These are phyloP conservation scores for Karstenula rhodostoma DNA, from an alignment of 2,329 filamentous ascomycete genomes.

Conservation along the genomic window DNA sequence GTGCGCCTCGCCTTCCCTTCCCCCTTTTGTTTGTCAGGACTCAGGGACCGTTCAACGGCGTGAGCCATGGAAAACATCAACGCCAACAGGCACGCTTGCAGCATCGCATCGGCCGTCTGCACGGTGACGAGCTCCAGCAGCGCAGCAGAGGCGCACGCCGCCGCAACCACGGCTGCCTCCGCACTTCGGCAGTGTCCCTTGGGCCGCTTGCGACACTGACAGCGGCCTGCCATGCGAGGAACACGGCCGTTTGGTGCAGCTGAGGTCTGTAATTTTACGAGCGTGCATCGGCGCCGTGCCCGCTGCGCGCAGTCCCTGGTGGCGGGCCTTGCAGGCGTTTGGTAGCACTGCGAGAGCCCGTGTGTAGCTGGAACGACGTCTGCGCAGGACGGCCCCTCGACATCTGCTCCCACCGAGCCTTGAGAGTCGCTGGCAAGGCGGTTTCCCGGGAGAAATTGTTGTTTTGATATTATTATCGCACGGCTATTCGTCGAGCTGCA, in stretches of 20 bases:
- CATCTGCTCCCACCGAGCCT: not conserved
- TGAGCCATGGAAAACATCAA: not conserved
- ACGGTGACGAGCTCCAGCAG: not conserved
- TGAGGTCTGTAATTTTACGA: conserved; percentile 2
- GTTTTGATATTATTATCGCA: conserved; percentile 26
- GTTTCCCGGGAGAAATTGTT: conserved; percentile 28
- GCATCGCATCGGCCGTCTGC: not conserved
- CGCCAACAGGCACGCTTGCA: not conserved
- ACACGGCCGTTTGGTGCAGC: not conserved
- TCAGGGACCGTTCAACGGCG: not conserved
- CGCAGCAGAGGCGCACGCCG: not conserved
- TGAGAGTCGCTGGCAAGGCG: conserved; percentile 12
- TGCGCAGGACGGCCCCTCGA: conserved; percentile 7
- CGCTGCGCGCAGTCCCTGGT: conserved; percentile 8
- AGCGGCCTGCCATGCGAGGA: conserved; percentile 1
- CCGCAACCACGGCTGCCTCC: conserved; percentile 3
- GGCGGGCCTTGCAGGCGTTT: conserved; percentile 17
- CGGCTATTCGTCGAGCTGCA: conserved; percentile 16
- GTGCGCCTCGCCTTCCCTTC: not conserved
- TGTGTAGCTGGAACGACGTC: conserved; percentile 14
- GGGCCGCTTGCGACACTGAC: conserved; percentile 5
- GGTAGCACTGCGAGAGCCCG: conserved; percentile 16
- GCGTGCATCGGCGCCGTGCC: conserved; percentile 12
- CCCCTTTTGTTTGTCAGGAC: conserved; percentile 1
- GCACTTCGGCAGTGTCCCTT: not conserved